Evolutionary conservation across 2,329 filamentous ascomycete species (phyloP), one percentile per base, ranked within the genome.

Genomic region (Aulographum hederae): DNA sequence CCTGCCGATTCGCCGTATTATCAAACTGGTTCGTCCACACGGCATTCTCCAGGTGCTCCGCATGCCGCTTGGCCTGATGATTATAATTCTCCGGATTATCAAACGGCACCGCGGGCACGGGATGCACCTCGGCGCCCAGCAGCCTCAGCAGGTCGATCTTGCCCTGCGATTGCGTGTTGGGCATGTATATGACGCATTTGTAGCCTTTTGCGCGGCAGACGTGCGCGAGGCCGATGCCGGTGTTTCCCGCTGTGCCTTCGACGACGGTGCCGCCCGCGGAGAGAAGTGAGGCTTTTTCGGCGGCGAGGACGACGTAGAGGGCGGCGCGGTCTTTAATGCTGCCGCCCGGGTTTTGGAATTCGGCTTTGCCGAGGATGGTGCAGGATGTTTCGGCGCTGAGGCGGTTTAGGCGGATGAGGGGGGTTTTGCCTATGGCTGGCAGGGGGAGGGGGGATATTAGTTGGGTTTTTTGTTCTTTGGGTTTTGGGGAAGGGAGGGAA

Each of bases 21-120:
- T 98, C 89, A 58, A 98, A 98, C 59, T 98, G 89, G 57, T 98
- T 91, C 28, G 89, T 98, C 89, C 89, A 98, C 11, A 95, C 85
- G 6, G 86, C 84, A 46, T 89, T 89, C 12, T 81, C 75, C 30
- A 91, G 58, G 3, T 64, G 54, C 52, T 89, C 84, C n/a, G 89
- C 89, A 56, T 95, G 86, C 26, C 86, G 65, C 37, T 68, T 69
- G 4, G 89, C 89, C 62, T 93, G 86, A 58, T 95, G 86, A 60
- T 98, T 98, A 66, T 95, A 98, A 60, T 98, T 98, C 28, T 84
- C 64, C 12, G 84, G 81, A 60, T 95, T 81, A 39, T 95, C 85
- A 48, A 92, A 95, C 3, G 89, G 77, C 12, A 95, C 89, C 5
- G 86, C 89, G 12, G 89, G 89, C 0, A 98, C 89, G 13, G 89